These are phyloP conservation scores for Eucalyptus caleyi DNA, from an alignment of 345 rosid genomes.

Conservation along the genomic window DNA sequence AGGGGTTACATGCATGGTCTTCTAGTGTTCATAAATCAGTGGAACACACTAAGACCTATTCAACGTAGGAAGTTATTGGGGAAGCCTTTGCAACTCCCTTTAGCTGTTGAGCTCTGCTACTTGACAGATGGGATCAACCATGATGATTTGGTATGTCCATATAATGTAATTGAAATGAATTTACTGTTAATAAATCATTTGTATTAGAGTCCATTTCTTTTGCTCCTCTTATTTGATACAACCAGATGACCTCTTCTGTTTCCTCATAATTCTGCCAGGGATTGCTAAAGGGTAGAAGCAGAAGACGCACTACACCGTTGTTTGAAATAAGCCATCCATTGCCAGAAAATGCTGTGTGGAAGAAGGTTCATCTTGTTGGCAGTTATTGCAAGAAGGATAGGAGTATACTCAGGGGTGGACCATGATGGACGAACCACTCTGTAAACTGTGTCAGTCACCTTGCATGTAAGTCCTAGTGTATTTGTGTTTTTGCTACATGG, in stretches of 20 bases:
- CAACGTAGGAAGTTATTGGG: conserved; percentile 69
- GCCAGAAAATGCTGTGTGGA: conserved; percentile 73
- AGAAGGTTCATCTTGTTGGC: conserved; percentile 39
- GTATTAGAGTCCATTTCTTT: neutral
- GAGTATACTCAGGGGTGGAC: conserved; percentile 85
- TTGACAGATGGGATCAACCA: conserved; percentile 73
- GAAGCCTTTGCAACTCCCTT: conserved; percentile 84
- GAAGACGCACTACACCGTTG: conserved; percentile 61
- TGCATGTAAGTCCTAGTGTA: conserved; percentile 50
- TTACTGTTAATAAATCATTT: neutral
- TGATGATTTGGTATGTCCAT: conserved; percentile 37
- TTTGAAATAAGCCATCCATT: conserved; percentile 58
- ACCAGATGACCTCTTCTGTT: neutral
- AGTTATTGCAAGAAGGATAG: conserved; percentile 52
- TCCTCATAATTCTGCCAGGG: conserved; percentile 36
- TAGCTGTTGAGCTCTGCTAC: conserved; percentile 73
- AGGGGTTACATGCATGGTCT: conserved; percentile 35
- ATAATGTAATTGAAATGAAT: neutral
- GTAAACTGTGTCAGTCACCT: conserved; percentile 82
- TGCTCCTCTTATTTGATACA: neutral
- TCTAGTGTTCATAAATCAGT: conserved; percentile 46
- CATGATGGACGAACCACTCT: conserved; percentile 60
- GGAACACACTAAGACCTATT: conserved; percentile 73
- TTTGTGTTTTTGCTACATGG: neutral
- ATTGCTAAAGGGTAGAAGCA: conserved; percentile 82